These are phyloP conservation scores for Melanomma pulvis-pyrius DNA, from an alignment of 495 filamentous ascomycete genomes.

Conservation along the genomic window DNA sequence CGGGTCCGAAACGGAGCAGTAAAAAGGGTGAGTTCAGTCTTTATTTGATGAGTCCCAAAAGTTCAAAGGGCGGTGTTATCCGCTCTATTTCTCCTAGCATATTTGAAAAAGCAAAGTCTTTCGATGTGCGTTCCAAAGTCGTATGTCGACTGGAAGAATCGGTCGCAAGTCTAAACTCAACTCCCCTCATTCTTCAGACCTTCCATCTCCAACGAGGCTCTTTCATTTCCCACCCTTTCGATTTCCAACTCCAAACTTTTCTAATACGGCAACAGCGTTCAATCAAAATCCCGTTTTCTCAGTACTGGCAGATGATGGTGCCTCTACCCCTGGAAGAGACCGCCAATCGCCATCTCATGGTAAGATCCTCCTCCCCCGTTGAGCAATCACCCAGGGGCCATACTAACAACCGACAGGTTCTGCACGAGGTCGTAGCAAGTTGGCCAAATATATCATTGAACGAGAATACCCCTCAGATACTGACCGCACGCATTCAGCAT, in stretches of 20 bases:
- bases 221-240: not conserved
- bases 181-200: not conserved
- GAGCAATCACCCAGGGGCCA: not conserved
- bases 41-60: not conserved
- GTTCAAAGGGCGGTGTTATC: not conserved
- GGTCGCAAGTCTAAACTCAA: not conserved
- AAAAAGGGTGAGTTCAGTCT: slow-evolving; percentile 33
- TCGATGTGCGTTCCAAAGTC: too few relatives aligned
- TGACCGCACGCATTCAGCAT: slow-evolving; percentile 41
- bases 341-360: slow-evolving; percentile 38
- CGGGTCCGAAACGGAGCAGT: slow-evolving; percentile 39
- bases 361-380: not conserved
- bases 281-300: slow-evolving; percentile 42
- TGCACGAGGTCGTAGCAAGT: slow-evolving; percentile 26
- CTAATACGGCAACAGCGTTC: slow-evolving; percentile 28
- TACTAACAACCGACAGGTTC: slow-evolving; percentile 16
- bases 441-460: slow-evolving; percentile 24
- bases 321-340: slow-evolving; percentile 35
- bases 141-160: not conserved
- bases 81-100: not conserved
- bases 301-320: slow-evolving; percentile 35
- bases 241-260: not conserved
- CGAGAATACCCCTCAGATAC: slow-evolving; percentile 39
- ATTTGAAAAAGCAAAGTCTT: too few relatives aligned
- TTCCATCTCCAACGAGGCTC: not conserved